Conservation (phyloP, 345 rosid species). For the Populus tremula region DNA sequence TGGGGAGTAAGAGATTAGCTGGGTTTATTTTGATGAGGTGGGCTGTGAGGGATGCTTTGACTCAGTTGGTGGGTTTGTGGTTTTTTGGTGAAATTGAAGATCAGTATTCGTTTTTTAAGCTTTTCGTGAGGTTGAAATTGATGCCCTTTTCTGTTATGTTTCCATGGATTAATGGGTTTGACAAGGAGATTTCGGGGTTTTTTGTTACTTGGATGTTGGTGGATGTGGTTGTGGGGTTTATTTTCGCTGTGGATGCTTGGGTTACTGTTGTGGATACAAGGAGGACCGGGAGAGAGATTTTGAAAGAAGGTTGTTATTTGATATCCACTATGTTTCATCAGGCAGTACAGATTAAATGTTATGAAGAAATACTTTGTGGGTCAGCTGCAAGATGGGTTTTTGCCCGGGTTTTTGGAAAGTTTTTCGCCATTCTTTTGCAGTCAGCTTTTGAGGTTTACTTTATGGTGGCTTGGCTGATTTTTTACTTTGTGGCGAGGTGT, state of each 20-base stretch:
- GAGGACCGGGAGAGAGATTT: slow-evolving; percentile 79
- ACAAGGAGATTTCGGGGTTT: slow-evolving; percentile 83
- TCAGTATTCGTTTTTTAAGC: slow-evolving; percentile 79
- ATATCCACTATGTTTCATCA: slow-evolving; percentile 64
- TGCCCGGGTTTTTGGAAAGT: slow-evolving; percentile 48
- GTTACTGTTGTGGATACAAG: slow-evolving; percentile 79
- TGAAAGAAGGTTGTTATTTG: slow-evolving; percentile 82
- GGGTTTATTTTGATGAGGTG: slow-evolving; percentile 84
- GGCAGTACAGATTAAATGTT: slow-evolving; percentile 74
- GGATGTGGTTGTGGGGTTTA: slow-evolving; percentile 61
- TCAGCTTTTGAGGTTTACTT: slow-evolving; percentile 78
- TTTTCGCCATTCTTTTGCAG: slow-evolving; percentile 59
- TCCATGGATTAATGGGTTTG: slow-evolving; percentile 78
- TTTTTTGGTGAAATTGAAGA: slow-evolving; percentile 84
- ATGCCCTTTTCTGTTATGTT: slow-evolving; percentile 86
- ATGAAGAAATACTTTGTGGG: slow-evolving; percentile 80
- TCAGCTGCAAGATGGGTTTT: slow-evolving; percentile 61
- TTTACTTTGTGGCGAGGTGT: slow-evolving; percentile 69
- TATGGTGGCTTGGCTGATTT: slow-evolving; percentile 86
- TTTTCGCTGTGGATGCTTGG: slow-evolving; percentile 81
- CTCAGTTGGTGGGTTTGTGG: slow-evolving; percentile 85
- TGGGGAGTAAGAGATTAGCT: slow-evolving; percentile 74
- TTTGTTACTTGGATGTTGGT: slow-evolving; percentile 75
- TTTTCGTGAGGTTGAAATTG: slow-evolving; percentile 80
- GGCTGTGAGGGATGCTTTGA: slow-evolving; percentile 88